phyloP scores from a whole-genome alignment of 2,329 filamentous ascomycete species.

The Scedosporium dehoogii region DNA sequence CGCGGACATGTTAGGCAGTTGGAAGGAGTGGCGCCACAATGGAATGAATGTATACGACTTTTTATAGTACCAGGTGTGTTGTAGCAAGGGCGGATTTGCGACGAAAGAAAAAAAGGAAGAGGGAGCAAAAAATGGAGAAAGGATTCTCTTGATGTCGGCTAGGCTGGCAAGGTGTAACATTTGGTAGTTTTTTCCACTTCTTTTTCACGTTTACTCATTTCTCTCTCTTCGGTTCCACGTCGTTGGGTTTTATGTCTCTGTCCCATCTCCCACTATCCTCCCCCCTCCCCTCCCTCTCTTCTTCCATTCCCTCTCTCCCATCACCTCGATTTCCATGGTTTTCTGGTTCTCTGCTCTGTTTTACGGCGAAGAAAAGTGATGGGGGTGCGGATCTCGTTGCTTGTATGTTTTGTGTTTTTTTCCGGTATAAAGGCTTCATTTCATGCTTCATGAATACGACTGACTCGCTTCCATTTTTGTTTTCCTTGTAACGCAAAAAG shows the following conservation, averaged over 20 bases:
- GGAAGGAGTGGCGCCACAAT: not conserved
- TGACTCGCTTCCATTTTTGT: not conserved
- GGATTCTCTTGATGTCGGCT: not conserved
- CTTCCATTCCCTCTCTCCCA: not conserved
- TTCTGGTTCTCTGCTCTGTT: too few species aligned
- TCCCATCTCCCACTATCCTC: not conserved
- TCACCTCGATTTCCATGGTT: not conserved
- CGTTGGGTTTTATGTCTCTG: not conserved
- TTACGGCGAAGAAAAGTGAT: too few species aligned
- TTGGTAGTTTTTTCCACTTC: not conserved
- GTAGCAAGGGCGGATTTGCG: not conserved
- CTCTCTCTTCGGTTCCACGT: not conserved
- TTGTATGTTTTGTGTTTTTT: not conserved
- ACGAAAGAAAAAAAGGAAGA: not conserved
- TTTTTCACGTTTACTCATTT: slow-evolving; percentile 2
- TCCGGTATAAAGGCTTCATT: not conserved
- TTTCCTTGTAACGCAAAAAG: not conserved
- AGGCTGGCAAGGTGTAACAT: not conserved
- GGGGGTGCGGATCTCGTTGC: too few species aligned
- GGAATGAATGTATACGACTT: not conserved
- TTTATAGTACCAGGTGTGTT: not conserved
- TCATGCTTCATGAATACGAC: too few species aligned
- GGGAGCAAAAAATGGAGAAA: not conserved
- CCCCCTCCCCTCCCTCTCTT: not conserved
- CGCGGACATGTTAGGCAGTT: not conserved